phyloP scores from a whole-genome alignment of 2,329 filamentous ascomycete species.

The Cyphellophora attinorum region DNA sequence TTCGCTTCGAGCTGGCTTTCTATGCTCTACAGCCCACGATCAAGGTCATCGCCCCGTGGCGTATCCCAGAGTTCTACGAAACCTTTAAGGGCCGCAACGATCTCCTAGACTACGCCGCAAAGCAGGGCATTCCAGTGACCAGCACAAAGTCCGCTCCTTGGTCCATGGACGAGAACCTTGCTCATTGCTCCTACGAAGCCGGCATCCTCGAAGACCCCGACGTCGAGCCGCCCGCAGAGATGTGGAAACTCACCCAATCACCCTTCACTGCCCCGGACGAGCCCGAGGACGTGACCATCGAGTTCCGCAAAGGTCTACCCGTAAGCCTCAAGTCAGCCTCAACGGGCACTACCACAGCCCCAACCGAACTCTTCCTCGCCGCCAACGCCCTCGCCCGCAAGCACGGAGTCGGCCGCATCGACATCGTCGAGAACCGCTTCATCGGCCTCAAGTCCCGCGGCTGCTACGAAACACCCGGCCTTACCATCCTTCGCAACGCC shows the following conservation, averaged over 20 bases:
- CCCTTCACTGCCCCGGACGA: slow-evolving; percentile 44
- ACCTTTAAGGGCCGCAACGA: slow-evolving; percentile 39
- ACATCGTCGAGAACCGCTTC: slow-evolving; percentile 76
- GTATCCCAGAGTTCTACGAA: slow-evolving; percentile 38
- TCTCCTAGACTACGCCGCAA: slow-evolving; percentile 39
- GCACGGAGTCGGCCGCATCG: slow-evolving; percentile 69
- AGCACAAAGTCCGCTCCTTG: slow-evolving; percentile 53
- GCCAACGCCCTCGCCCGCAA: slow-evolving; percentile 47
- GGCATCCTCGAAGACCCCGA: slow-evolving; percentile 59
- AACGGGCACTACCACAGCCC: slow-evolving; percentile 55
- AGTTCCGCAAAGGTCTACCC: slow-evolving; percentile 68
- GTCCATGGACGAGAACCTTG: slow-evolving; percentile 59
- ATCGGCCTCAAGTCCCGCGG: slow-evolving; percentile 72
- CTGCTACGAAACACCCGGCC: slow-evolving; percentile 63
- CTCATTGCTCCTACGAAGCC: slow-evolving; percentile 58
- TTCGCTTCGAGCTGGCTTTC: slow-evolving; percentile 41
- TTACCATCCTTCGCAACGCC: slow-evolving; percentile 47
- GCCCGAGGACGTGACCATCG: slow-evolving; percentile 60
- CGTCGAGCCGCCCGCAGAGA: slow-evolving; percentile 56
- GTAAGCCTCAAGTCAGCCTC: slow-evolving; percentile 53
- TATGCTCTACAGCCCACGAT: slow-evolving; percentile 38
- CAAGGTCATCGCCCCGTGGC: slow-evolving; percentile 39
- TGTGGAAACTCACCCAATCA: slow-evolving; percentile 62
- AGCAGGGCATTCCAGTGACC: slow-evolving; percentile 37
- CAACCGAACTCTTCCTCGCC: slow-evolving; percentile 62